Evolutionary conservation across 371 early-diverging fungal species (phyloP).

Genomic region (Rhizopus stolonifer): DNA sequence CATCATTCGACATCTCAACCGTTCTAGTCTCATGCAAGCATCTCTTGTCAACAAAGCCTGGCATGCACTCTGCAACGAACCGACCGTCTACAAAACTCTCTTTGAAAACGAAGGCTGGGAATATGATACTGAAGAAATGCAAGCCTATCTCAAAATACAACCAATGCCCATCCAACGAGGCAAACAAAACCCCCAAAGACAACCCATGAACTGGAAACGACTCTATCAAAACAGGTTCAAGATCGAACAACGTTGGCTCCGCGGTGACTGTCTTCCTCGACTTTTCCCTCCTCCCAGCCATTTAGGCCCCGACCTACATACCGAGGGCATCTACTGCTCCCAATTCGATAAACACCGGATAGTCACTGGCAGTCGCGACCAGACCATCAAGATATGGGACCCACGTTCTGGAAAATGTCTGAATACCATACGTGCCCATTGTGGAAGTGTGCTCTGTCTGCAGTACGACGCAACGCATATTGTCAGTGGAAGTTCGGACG

Average conservation of each 20-base stretch:
- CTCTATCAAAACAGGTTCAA: constrained; percentile 32
- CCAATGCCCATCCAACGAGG: constrained; percentile 12
- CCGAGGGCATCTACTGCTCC: constrained; percentile 92
- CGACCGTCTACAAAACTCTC: constrained; percentile 62
- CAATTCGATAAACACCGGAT: constrained; percentile 83
- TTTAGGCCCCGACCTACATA: constrained; percentile 72
- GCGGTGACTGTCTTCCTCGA: constrained; percentile 42
- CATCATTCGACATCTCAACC: constrained; percentile 57
- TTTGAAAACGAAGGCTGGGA: constrained; percentile 55
- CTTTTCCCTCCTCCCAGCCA: constrained; percentile 33
- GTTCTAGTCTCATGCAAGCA: constrained; percentile 45
- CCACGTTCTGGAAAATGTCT: constrained; percentile 48
- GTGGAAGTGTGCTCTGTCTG: constrained; percentile 87
- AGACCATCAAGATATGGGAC: constrained; percentile 86
- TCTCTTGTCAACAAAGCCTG: constrained; percentile 63
- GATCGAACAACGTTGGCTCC: constrained; percentile 40
- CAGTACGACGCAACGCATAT: constrained; percentile 78
- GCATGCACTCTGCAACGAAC: constrained; percentile 58
- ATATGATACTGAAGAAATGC: constrained; percentile 50
- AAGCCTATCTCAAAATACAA: constrained; percentile 33
- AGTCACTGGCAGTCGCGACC: constrained; percentile 93
- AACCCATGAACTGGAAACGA: constrained; percentile 35
- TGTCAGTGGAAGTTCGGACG: constrained; percentile 92
- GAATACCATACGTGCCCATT: constrained; percentile 82
- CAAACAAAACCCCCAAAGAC: constrained; percentile 13